Conservation (phyloP, 2,329 filamentous ascomycete genomes). For the Boeremia exigua region DNA sequence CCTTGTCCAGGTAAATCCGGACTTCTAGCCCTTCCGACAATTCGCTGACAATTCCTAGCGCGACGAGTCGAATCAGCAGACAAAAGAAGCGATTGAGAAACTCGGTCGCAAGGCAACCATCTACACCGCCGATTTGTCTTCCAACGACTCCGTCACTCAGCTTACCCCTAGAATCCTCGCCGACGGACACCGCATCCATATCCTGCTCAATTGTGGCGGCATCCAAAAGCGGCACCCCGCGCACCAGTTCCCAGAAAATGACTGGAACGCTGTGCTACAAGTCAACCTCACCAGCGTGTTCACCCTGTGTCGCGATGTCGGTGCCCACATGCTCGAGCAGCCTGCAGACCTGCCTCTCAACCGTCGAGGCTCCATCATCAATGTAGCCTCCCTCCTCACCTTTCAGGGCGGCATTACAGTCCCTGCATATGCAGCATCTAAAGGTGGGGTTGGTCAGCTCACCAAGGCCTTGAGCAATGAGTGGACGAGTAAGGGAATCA, state of each 20-base stretch:
- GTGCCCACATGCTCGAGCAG: constrained; percentile 76
- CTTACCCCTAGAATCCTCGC: constrained; percentile 67
- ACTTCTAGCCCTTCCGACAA: background rate
- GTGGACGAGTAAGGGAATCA: constrained; percentile 80
- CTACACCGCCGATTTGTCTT: constrained; percentile 73
- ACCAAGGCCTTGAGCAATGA: constrained; percentile 88
- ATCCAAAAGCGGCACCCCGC: constrained; percentile 82
- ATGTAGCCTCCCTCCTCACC: constrained; percentile 79
- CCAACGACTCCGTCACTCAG: constrained; percentile 63
- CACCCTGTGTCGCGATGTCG: constrained; percentile 75
- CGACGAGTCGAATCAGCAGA: constrained; percentile 62
- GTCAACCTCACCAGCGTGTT: constrained; percentile 87
- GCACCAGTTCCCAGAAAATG: constrained; percentile 74
- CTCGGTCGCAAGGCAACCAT: constrained; percentile 71
- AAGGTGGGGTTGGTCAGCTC: constrained; percentile 83
- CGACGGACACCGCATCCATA: constrained; percentile 70
- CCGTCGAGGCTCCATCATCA: constrained; percentile 77
- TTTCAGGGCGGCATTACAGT: constrained; percentile 91
- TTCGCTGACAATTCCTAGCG: constrained; percentile 49
- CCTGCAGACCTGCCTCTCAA: constrained; percentile 53
- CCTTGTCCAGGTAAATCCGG: constrained; percentile 53
- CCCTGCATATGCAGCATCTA: constrained; percentile 84
- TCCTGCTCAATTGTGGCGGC: constrained; percentile 85
- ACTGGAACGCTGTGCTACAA: constrained; percentile 84
- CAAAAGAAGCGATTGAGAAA: constrained; percentile 66